A percentile compares a stretch with the other conserved stretches of the same genome.
These are phyloP conservation scores for Huntiella bhutanensis DNA, from an alignment of 2,329 filamentous ascomycete species.

Conservation along the genomic window DNA sequence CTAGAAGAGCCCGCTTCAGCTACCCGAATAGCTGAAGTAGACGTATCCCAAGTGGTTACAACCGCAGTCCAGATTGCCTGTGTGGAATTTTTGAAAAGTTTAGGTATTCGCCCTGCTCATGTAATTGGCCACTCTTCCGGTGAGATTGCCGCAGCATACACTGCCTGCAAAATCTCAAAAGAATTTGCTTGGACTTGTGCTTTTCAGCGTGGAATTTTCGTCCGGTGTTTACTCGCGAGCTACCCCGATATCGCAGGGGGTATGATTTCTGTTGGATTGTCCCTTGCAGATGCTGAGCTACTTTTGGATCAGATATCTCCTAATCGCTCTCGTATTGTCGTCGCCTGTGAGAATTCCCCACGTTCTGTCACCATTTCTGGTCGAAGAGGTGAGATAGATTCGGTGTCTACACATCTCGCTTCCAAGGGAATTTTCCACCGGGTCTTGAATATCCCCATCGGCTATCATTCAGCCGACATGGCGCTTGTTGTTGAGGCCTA, in stretches of 20 bases:
- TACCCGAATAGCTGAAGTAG: slow-evolving; percentile 12
- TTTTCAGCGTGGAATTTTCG: slow-evolving; percentile 23
- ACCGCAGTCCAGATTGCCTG: slow-evolving; percentile 25
- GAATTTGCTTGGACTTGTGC: slow-evolving; percentile 24
- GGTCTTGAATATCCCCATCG: slow-evolving; percentile 20
- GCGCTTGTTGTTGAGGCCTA: slow-evolving; percentile 21
- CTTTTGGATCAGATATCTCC: slow-evolving; percentile 15
- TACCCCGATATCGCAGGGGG: slow-evolving; percentile 18
- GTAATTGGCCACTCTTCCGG: slow-evolving; percentile 29
- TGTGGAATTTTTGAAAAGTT: slow-evolving; percentile 21
- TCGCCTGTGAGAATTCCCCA: slow-evolving; percentile 28
- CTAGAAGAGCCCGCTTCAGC: not conserved
- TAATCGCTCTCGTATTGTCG: slow-evolving; percentile 14
- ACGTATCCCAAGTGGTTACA: slow-evolving; percentile 23
- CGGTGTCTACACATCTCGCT: slow-evolving; percentile 18
- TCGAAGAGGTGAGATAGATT: slow-evolving; percentile 16
- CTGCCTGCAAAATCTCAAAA: slow-evolving; percentile 19
- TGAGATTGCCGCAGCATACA: slow-evolving; percentile 27
- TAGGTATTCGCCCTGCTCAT: slow-evolving; percentile 17
- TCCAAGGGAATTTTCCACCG: slow-evolving; percentile 18
- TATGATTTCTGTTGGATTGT: slow-evolving; percentile 25
- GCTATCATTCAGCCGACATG: slow-evolving; percentile 30
- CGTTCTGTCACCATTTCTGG: slow-evolving; percentile 27
- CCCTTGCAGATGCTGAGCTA: slow-evolving; percentile 14
- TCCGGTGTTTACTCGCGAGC: slow-evolving; percentile 16